Base-by-base conservation (phyloP, 2,329 filamentous ascomycete species). In the Byssoonygena ceratinophila region DNA sequence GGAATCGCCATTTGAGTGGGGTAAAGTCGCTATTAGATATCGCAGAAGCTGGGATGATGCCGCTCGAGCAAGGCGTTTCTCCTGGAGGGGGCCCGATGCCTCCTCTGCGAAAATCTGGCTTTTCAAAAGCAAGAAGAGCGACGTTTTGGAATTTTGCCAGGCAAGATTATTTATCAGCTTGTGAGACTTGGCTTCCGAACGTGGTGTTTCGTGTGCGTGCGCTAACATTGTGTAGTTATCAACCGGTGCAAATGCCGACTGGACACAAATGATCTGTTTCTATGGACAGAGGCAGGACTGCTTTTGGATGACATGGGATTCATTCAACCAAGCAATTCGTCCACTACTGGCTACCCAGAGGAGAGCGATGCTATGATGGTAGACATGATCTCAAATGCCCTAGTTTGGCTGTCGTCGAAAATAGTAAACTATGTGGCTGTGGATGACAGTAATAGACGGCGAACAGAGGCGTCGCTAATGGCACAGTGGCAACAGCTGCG, bases 81-180 rank as follows among this genome's bases (percentile, higher is more conserved):
- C 74, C 76, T 22, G 71, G 72, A 23, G 63, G 64, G 18, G 55
- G 59, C 29, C 54, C 61, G 1, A 59, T 63, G 43, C 61, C 63
- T 31, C 55, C 63, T 54, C 36, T 63, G 55, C 68, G 62, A 46
- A 65, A 60, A 44, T 56, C 62, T 2, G 66, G 67, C n/a, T 72
- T 77, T 1, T 79, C 76, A 2, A 78, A 76, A 61, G 77, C 73
- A 9, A 72, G 80, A 18, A 74, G 70, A 61, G 79, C 80, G 5
- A 79, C 78, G 0, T 84, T 84, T 61, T 84, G 81, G 81, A 83
- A 82, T 57, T 80, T 83, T 62, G 81, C 80, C 14, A 71, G 80
- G 22, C 81, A 84, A 59, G 81, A 84, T 58, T 81, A 83, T 67
- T 68, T 83, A 27, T 76, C 79, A 60, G 80, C 81, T 49, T 82